A percentile compares a stretch with the other conserved stretches of the same genome.
Conservation (phyloP, 345 rosid genomes). For the Acer negundo region DNA sequence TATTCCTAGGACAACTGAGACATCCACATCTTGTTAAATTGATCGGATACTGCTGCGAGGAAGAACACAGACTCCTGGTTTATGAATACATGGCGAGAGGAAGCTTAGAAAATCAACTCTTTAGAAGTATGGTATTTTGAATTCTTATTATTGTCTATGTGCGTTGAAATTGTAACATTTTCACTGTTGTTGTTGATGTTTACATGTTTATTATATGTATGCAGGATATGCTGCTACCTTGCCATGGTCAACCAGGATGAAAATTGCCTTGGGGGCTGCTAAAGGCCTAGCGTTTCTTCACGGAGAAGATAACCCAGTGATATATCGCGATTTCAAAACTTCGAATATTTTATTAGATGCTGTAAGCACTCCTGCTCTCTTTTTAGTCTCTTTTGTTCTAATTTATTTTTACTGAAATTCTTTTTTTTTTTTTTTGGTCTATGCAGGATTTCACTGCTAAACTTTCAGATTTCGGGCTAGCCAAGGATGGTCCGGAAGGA, state of each 20-base stretch:
- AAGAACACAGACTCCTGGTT: conserved; percentile 66
- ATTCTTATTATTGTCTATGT: neutral
- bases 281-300: conserved; percentile 83
- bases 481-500: conserved; percentile 67
- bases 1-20: conserved; percentile 77
- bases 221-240: conserved; percentile 56
- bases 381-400: neutral
- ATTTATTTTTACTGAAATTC: neutral
- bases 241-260: conserved; percentile 81
- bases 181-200: neutral
- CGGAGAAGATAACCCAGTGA: conserved; percentile 69
- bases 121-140: conserved; percentile 48
- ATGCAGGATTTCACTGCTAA: conserved; percentile 52
- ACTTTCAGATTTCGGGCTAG: conserved; percentile 62
- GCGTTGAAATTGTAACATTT: neutral
- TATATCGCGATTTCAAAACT: conserved; percentile 76
- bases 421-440: neutral
- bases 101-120: conserved; percentile 77
- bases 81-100: conserved; percentile 78
- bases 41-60: conserved; percentile 80
- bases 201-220: neutral
- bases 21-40: conserved; percentile 75
- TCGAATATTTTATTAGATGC: conserved; percentile 72
- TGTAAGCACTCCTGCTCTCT: conserved; percentile 35
- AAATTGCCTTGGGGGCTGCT: conserved; percentile 77